Conservation (phyloP, 2,329 filamentous ascomycete species). For the Ilyonectria sp. region DNA sequence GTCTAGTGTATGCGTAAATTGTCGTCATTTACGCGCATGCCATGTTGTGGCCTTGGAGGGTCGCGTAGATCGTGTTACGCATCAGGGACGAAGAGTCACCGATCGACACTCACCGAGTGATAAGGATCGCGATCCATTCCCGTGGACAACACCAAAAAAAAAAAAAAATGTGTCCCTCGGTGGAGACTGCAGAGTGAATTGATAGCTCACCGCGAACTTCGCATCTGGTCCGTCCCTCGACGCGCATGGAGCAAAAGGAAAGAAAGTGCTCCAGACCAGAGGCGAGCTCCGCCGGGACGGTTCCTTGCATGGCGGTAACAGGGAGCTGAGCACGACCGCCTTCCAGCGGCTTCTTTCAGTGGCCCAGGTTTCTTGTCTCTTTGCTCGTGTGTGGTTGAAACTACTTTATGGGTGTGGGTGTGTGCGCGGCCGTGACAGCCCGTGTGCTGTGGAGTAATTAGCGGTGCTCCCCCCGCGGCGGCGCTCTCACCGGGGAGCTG, state of each 20-base stretch:
- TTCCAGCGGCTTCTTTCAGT: slow-evolving; percentile 40
- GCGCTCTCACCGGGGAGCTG: slow-evolving; percentile 25
- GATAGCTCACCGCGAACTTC: slow-evolving; percentile 8
- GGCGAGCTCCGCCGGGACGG: slow-evolving; percentile 28
- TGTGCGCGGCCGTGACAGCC: not conserved
- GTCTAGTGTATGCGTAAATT: slow-evolving; percentile 32
- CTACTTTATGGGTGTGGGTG: slow-evolving; percentile 4
- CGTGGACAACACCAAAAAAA: slow-evolving; percentile 20
- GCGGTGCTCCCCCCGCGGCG: slow-evolving; percentile 10
- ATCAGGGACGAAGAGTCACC: slow-evolving; percentile 3
- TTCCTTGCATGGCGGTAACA: slow-evolving; percentile 33
- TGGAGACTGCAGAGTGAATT: slow-evolving; percentile 4
- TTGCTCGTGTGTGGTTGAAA: slow-evolving; percentile 34
- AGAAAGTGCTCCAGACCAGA: slow-evolving; percentile 31
- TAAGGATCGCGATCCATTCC: slow-evolving; percentile 3
- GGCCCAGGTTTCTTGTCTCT: slow-evolving; percentile 29
- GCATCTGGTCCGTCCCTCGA: slow-evolving; percentile 16
- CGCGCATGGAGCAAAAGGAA: slow-evolving; percentile 29
- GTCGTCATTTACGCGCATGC: slow-evolving; percentile 43
- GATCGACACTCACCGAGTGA: slow-evolving; percentile 27
- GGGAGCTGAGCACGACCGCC: slow-evolving; percentile 26
- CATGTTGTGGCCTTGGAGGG: slow-evolving; percentile 35
- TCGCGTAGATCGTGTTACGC: slow-evolving; percentile 33
- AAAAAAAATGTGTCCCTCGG: not conserved
- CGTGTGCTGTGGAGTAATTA: slow-evolving; percentile 9